These are phyloP conservation scores for Clonostachys chloroleuca DNA, from an alignment of 2,329 filamentous ascomycete genomes.

Conservation along the genomic window DNA sequence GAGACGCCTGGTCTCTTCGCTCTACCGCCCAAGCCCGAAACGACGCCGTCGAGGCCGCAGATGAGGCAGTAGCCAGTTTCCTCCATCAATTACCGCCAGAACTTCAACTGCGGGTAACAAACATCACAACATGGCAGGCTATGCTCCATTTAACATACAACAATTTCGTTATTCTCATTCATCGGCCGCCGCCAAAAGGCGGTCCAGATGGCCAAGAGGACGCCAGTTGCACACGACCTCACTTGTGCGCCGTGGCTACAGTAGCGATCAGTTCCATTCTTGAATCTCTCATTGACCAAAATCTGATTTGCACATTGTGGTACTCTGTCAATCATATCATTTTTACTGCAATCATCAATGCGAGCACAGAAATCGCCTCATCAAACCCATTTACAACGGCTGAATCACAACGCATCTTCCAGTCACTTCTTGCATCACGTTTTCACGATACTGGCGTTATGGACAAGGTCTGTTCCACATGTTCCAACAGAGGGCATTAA, in stretches of 20 bases:
- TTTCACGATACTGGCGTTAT: slow-evolving; percentile 22
- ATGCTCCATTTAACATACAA: slow-evolving; percentile 26
- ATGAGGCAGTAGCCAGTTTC: slow-evolving; percentile 20
- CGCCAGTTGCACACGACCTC: slow-evolving; percentile 12
- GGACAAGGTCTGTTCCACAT: slow-evolving; percentile 21
- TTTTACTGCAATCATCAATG: slow-evolving; percentile 24
- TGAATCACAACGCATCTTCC: slow-evolving; percentile 17
- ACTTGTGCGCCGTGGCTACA: slow-evolving; percentile 21
- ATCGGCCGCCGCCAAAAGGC: slow-evolving; percentile 15
- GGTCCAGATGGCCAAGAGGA: no score
- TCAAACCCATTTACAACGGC: slow-evolving; percentile 19
- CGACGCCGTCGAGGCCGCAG: slow-evolving; percentile 18
- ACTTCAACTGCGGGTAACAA: slow-evolving; percentile 12
- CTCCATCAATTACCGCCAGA: slow-evolving; percentile 16
- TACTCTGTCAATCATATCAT: slow-evolving; percentile 16
- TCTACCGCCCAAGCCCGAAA: slow-evolving; percentile 10
- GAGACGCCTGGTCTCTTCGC: slow-evolving; percentile 3
- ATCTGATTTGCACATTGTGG: slow-evolving; percentile 15
- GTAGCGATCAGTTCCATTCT: slow-evolving; percentile 17
- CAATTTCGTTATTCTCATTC: slow-evolving; percentile 24
- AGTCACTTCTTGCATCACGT: slow-evolving; percentile 17
- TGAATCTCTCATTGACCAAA: slow-evolving; percentile 17
- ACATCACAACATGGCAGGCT: slow-evolving; percentile 18
- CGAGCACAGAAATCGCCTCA: slow-evolving; percentile 17
- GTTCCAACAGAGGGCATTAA: slow-evolving; percentile 12